These are phyloP conservation scores for Boletus hoseneyae DNA, from an alignment of 1,284 basidiomycete genomes.

Conservation along the genomic window DNA sequence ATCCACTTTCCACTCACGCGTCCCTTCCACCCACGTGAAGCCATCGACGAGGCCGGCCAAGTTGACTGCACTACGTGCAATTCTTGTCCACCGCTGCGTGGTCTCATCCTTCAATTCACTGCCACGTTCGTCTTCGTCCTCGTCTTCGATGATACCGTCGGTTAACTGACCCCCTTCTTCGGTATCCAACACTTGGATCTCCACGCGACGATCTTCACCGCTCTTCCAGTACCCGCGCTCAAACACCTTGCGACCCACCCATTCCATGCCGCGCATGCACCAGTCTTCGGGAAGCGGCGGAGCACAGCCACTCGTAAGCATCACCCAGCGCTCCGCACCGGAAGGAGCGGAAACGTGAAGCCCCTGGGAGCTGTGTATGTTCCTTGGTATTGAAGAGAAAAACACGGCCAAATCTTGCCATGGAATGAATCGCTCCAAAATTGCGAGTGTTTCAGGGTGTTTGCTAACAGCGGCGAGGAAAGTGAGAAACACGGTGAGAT, in stretches of 20 bases:
- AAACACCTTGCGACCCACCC: conserved; percentile 86
- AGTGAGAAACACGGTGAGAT: conserved; percentile 82
- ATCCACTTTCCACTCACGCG: conserved; percentile 63
- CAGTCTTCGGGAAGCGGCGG: conserved; percentile 92
- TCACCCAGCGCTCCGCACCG: conserved; percentile 46
- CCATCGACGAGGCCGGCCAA: conserved; percentile 75
- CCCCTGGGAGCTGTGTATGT: conserved; percentile 48
- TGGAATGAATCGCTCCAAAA: conserved; percentile 77
- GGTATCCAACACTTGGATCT: conserved; percentile 77
- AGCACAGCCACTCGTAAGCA: conserved; percentile 61
- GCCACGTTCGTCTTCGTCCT: conserved; percentile 50
- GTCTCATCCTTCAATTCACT: conserved; percentile 27
- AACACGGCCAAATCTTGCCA: conserved; percentile 78
- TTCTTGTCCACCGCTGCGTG: conserved; percentile 66
- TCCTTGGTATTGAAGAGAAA: conserved; percentile 60
- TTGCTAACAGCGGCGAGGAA: conserved; percentile 80
- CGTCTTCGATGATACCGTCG: conserved; percentile 81
- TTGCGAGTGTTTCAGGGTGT: conserved; percentile 54
- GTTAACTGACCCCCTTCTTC: conserved; percentile 54
- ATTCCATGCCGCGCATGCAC: conserved; percentile 93
- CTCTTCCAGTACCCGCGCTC: conserved; percentile 90
- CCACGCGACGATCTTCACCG: conserved; percentile 60
- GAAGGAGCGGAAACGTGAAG: conserved; percentile 26
- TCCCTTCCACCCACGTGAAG: conserved; percentile 62
- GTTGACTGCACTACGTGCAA: conserved; percentile 69